Evolutionary conservation across 1,284 basidiomycete species (phyloP).

Genomic region (Malassezia obtusa): DNA sequence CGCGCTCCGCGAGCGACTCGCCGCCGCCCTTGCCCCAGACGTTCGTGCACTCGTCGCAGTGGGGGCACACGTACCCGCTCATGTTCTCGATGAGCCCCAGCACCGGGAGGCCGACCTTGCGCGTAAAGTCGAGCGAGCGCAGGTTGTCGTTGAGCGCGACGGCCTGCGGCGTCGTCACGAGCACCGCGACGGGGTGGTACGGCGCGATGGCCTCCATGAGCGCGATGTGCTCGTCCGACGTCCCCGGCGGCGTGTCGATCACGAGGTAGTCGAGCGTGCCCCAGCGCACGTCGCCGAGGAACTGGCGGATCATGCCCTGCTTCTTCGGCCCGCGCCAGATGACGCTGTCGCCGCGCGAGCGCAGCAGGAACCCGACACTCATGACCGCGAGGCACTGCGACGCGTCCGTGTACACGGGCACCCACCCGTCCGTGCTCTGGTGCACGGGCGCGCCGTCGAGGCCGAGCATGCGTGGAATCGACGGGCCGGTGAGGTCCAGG

Average conservation of each 20-base stretch:
- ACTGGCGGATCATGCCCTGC: conserved; percentile 98
- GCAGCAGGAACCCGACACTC: conserved; percentile 90
- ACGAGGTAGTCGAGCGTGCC: conserved; percentile 90
- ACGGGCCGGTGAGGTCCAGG: conserved; percentile 91
- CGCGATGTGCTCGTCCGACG: conserved; percentile 95
- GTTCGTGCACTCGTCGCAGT: conserved; percentile 73
- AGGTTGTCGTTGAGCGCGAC: conserved; percentile 88
- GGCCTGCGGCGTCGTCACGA: conserved; percentile 95
- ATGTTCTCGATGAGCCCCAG: conserved; percentile 95
- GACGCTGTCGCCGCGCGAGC: conserved; percentile 79
- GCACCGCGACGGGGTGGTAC: conserved; percentile 61
- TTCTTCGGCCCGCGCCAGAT: conserved; percentile 99
- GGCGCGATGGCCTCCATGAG: conserved; percentile 77
- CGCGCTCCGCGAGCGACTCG: conserved; percentile 59
- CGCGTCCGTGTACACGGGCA: conserved; percentile 67
- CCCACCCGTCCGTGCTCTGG: conserved; percentile 91
- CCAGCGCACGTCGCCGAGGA: conserved; percentile 91
- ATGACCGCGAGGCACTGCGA: conserved; percentile 69
- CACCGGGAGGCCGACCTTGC: conserved; percentile 74
- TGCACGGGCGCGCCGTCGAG: conserved; percentile 64
- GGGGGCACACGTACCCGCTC: conserved; percentile 93
- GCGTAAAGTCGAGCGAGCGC: conserved; percentile 90
- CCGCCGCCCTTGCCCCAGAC: conserved; percentile 92
- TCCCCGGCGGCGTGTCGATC: conserved; percentile 91
- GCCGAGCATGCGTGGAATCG: conserved; percentile 92